Conservation (phyloP, 768 basidiomycete genomes). For the Tubosaeta brunneosetosa region DNA sequence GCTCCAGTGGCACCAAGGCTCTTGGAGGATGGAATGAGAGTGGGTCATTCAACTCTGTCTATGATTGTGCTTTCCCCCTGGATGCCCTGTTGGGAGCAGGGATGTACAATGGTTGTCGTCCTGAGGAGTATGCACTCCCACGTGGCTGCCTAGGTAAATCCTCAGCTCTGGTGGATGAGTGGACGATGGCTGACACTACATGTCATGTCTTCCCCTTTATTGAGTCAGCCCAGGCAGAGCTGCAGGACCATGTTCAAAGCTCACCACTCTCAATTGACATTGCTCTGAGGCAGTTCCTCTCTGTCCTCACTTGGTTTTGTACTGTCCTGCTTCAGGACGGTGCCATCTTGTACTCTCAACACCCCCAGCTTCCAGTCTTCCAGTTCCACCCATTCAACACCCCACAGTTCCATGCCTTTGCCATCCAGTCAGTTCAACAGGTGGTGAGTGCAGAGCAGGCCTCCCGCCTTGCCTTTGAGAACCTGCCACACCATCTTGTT, state of each 20-base stretch:
- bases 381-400: conserved; percentile 30
- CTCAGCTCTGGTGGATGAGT: too few relatives aligned
- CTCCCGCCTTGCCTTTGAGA: conserved; percentile 13
- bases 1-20: conserved; percentile 17
- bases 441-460: conserved; percentile 17
- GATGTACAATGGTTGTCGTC: conserved; percentile 25
- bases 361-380: conserved; percentile 25
- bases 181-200: conserved; percentile 4
- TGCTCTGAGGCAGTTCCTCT: conserved; percentile 26
- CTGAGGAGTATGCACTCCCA: conserved; percentile 24
- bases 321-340: conserved; percentile 33
- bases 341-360: conserved; percentile 23
- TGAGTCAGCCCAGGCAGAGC: background rate
- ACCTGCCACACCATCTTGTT: conserved; percentile 22
- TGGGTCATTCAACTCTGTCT: conserved; percentile 25
- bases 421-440: conserved; percentile 1
- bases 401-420: conserved; percentile 17
- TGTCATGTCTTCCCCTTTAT: conserved; percentile 11
- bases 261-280: conserved; percentile 6
- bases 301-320: conserved; percentile 21
- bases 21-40: conserved; percentile 30
- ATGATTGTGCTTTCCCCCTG: conserved; percentile 32
- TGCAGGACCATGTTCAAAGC: background rate
- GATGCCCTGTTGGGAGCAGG: conserved; percentile 30
- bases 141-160: conserved; percentile 4